Base-by-base conservation (phyloP, 2,329 filamentous ascomycete genomes). In the Mycosphaerelloides madeirae region DNA sequence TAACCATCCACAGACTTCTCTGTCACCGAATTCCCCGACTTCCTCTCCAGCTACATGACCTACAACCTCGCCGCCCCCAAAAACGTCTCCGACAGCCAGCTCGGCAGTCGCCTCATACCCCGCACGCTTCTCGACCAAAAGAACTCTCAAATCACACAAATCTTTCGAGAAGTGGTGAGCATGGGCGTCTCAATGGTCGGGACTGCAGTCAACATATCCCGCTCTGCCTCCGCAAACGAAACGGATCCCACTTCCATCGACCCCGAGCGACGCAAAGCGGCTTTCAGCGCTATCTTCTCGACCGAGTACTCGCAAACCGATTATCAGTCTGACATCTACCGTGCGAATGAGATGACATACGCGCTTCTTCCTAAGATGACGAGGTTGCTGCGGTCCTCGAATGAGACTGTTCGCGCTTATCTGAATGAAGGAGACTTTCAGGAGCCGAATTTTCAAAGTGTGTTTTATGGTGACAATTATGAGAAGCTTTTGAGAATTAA, bases 401-500 rank as follows among this genome's bases (percentile, higher is more conserved):
- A 25, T 9, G 22, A 25, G 9, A 25, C 22, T 9, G 9, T 25
- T 25, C 22, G 22, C 5, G 22, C 22, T 5, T 25, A 25, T 25
- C 5, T 25, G 22, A 32, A 32, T 16, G 31, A 32, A n/a, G 31
- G 31, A 6, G 31, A 32, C 15, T 16, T 16, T 13, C 15, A 14
- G 13, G 31, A 32, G 31, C 6, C 6, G 15, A 6, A 32, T 6
- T 32, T 32, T 16, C 31, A 32, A 32, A 41, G 62, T 25, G 61
- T 61, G 1, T 73, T 72, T 51, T 73, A 67, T 49, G 69, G 70
- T 6, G 44, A 40, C 3, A 72, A 69, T 46, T 72, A 71, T 38
- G 46, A 46, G 1, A 56, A 46, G 2, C 54, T 72, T 19, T 51
- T 60, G 4, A 9, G 44, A 6, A 56, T 73, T 16, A 72, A 73